Evolutionary conservation across 805 yeast species (phyloP).

Genomic region (Pichia nanzhaoensis): DNA sequence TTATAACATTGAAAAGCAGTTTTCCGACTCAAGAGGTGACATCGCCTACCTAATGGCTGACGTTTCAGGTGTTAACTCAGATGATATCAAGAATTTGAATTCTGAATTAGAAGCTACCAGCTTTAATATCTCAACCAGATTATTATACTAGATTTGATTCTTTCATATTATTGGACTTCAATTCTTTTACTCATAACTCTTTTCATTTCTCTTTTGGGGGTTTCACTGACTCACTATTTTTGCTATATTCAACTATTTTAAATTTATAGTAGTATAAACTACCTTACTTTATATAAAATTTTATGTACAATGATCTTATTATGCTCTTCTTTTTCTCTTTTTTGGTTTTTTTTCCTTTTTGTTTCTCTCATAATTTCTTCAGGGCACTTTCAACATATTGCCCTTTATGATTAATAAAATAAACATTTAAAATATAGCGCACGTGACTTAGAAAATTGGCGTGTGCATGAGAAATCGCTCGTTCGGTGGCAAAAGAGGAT

Average conservation of each 20-base stretch:
- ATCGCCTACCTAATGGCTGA: conserved; percentile 98
- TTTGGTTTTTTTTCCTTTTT: not conserved
- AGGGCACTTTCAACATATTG: conserved; percentile 7
- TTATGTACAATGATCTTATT: conserved; percentile 2
- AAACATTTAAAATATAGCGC: not conserved
- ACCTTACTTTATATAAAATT: not conserved
- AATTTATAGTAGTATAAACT: too few relatives aligned
- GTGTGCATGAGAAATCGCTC: too few relatives aligned
- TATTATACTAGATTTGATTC: conserved; percentile 53
- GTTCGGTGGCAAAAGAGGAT: conserved; percentile 10
- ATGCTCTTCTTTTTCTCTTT: not conserved
- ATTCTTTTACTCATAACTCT: not conserved
- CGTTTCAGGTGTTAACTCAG: conserved; percentile 73
- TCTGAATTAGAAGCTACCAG: conserved; percentile 84
- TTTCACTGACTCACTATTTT: not conserved
- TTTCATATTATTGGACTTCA: not conserved
- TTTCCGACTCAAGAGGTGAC: conserved; percentile 93
- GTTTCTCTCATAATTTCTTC: not conserved
- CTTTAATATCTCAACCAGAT: conserved; percentile 83
- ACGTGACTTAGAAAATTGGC: not conserved
- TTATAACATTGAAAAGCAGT: conserved; percentile 96
- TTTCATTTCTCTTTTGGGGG: not conserved
- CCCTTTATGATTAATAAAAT: not conserved
- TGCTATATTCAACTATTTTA: conserved; percentile 2
- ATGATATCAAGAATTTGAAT: conserved; percentile 78